These are phyloP conservation scores for Pseudoscleropodium purum DNA, from an alignment of 225 moss, liverwort and hornwort genomes.

Conservation along the genomic window DNA sequence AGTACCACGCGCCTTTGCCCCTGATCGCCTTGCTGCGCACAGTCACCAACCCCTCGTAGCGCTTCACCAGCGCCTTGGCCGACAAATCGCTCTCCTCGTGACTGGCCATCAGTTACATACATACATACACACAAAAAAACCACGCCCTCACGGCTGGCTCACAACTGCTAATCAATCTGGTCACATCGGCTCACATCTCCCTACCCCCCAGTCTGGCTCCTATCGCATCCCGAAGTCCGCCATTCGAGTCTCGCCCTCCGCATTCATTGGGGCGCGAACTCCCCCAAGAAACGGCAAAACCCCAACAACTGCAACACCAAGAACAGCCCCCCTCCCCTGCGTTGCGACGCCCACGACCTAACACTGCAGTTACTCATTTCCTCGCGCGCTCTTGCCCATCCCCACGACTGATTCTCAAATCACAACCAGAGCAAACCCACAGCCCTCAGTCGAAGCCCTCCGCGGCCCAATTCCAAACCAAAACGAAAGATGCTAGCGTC, in stretches of 20 bases:
- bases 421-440: background rate
- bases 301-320: slow-evolving; percentile 1
- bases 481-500: background rate
- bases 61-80: slow-evolving; percentile 67
- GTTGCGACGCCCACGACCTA: slow-evolving; percentile 6
- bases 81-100: slow-evolving; percentile 37
- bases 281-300: slow-evolving; percentile 20
- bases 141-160: background rate
- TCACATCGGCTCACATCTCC: background rate
- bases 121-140: background rate
- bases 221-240: background rate
- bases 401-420: background rate
- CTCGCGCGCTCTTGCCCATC: background rate
- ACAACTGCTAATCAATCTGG: background rate
- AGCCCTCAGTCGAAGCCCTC: background rate
- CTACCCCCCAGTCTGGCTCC: background rate
- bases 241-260: slow-evolving; percentile 2
- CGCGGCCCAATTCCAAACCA: background rate
- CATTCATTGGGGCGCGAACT: slow-evolving; percentile 7
- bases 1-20: slow-evolving; percentile 95
- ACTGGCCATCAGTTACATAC: slow-evolving; percentile 18
- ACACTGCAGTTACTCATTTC: slow-evolving; percentile 27
- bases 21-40: slow-evolving; percentile 93
- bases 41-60: slow-evolving; percentile 73
- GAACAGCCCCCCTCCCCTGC: background rate